Evolutionary conservation across 495 filamentous ascomycete species (phyloP).

Genomic region (Opeltia flavorubescens): DNA sequence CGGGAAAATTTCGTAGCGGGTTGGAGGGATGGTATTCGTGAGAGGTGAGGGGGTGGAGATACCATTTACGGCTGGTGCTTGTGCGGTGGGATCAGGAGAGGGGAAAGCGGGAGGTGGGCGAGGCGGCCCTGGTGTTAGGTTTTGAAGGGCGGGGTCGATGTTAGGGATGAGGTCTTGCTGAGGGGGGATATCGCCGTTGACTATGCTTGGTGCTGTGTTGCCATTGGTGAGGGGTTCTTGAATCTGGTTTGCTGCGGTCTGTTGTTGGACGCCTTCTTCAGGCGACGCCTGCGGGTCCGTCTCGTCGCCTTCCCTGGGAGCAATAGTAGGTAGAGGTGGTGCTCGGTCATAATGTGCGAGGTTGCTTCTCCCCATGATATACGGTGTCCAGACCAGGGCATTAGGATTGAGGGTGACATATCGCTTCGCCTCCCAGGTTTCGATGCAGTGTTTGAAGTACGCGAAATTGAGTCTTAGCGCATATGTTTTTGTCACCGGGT

Average conservation of each 20-base stretch:
- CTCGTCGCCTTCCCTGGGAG: slow-evolving; percentile 55
- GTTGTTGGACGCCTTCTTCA: slow-evolving; percentile 26
- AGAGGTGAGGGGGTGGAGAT: not conserved
- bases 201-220: slow-evolving; percentile 13
- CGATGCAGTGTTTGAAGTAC: slow-evolving; percentile 73
- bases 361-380: slow-evolving; percentile 81
- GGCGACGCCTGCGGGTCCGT: slow-evolving; percentile 44
- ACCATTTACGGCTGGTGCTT: slow-evolving; percentile 1
- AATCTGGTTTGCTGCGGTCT: slow-evolving; percentile 13
- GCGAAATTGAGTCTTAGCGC: slow-evolving; percentile 72
- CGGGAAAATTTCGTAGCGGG: slow-evolving; percentile 20
- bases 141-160: slow-evolving; percentile 6
- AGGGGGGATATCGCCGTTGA: slow-evolving; percentile 12
- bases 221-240: slow-evolving; percentile 8
- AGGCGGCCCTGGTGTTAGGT: slow-evolving; percentile 4
- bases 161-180: slow-evolving; percentile 2
- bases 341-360: slow-evolving; percentile 73
- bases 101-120: slow-evolving; percentile 1
- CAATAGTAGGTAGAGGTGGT: slow-evolving; percentile 73
- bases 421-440: slow-evolving; percentile 70
- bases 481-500: slow-evolving; percentile 77
- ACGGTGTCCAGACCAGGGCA: slow-evolving; percentile 88
- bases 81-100: slow-evolving; percentile 1
- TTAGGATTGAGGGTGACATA: slow-evolving; percentile 75
- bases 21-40: slow-evolving; percentile 12